Evolutionary conservation across 1,284 basidiomycete genomes (phyloP).

Genomic region (Mixia osmundae): DNA sequence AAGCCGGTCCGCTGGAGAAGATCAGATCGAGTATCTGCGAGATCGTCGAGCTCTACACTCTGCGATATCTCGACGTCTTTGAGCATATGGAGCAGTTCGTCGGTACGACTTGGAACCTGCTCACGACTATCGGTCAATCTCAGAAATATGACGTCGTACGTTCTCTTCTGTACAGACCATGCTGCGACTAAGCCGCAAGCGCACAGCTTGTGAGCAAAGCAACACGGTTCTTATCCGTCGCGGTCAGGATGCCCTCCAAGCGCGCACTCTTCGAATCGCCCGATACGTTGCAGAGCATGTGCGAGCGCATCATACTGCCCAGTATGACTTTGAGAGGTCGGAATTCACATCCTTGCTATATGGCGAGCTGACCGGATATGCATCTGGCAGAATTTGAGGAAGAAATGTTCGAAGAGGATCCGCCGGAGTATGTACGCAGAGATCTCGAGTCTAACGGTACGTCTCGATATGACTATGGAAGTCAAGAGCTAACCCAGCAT

Average conservation of each 20-base stretch:
- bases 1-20: constrained; percentile 57
- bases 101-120: constrained; percentile 69
- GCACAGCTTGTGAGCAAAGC: constrained; percentile 66
- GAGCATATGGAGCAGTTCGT: constrained; percentile 60
- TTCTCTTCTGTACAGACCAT: constrained; percentile 5
- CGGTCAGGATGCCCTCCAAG: constrained; percentile 39
- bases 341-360: constrained; percentile 7
- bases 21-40: constrained; percentile 79
- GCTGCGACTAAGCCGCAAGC: constrained; percentile 1
- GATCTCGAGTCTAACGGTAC: constrained; percentile 47
- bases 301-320: constrained; percentile 76
- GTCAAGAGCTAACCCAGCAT: not conserved
- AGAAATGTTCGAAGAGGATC: constrained; percentile 93
- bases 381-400: constrained; percentile 43
- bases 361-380: constrained; percentile 3
- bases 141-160: constrained; percentile 57
- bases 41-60: constrained; percentile 75
- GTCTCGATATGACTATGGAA: constrained; percentile 10
- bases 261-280: constrained; percentile 33
- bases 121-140: constrained; percentile 45
- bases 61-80: constrained; percentile 74
- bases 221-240: constrained; percentile 72
- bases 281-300: constrained; percentile 57
- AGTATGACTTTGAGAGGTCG: constrained; percentile 57
- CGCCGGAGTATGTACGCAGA: constrained; percentile 77